Base-by-base conservation (phyloP, 148 eudicot genomes). In the Vaccinium corymbosum region DNA sequence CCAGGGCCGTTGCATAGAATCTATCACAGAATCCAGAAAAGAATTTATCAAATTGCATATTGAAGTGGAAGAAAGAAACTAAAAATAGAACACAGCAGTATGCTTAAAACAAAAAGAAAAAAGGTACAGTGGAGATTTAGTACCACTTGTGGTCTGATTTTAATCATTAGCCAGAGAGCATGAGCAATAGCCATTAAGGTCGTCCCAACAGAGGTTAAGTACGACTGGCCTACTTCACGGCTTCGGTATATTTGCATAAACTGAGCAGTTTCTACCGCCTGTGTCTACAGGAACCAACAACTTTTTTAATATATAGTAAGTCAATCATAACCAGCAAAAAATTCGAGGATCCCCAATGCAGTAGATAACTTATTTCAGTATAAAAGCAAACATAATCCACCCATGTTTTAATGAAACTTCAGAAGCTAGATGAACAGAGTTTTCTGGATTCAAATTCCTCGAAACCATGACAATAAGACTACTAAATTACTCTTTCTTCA, bases 1-100 rank as follows among this genome's bases (percentile, higher is more conserved):
- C 98, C 98, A 78, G 98, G 98, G 61, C 98, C 98, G 86, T 95
- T 95, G 89, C 98, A 95, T 78, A 95, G 90, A 87, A 94, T 91
- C 98, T 95, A 89, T 49, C 32, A 74, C 6, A 57, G n/a, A 27
- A 61, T 29, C 78, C 19, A 13, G 25, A 7, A 46, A 42, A 12
- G 19, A 85, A 64, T 48, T 42, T 56, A 59, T 2, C 20, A 76
- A 52, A 20, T 15, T 17, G 59, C 14, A 4, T 73, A 38, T 50
- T 38, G 22, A 71, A 51, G 25, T 27, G 62, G 78, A 15, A 66
- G 64, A 42, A 66, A 83, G 56, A n/a, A 42, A 56, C 7, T 15
- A 62, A 46, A 16, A 22, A 20, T 49, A 78, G 20, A 83, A 13
- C 8, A 59, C 53, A 13, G 52, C 52, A 29, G 22, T 51, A 48